phyloP scores from a whole-genome alignment of 352 stramenopile genomes.

The Pilasporangium apinafurcum region DNA sequence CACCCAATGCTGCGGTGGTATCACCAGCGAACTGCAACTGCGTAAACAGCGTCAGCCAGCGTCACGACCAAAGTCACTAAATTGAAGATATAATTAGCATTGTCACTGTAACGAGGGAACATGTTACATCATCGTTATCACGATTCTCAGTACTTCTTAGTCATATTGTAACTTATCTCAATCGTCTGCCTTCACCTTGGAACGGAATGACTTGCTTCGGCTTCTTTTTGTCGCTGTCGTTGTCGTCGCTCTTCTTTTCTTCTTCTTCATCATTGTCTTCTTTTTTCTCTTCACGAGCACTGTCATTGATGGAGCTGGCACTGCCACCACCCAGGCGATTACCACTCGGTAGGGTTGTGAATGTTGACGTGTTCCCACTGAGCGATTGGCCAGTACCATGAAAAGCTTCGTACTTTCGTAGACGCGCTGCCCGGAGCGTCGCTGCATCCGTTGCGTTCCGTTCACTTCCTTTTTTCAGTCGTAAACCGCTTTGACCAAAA shows the following conservation, averaged over 20 bases:
- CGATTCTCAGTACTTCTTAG: too few species aligned
- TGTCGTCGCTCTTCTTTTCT: constrained; percentile 23
- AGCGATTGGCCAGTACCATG: constrained; percentile 75
- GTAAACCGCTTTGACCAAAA: constrained; percentile 46
- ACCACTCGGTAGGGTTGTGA: constrained; percentile 3
- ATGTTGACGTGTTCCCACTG: constrained; percentile 39
- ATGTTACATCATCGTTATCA: too few species aligned
- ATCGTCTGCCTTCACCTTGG: constrained; percentile 53
- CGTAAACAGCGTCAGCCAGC: too few species aligned
- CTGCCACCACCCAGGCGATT: constrained; percentile 17
- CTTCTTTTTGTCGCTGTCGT: constrained; percentile 17
- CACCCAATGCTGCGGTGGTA: too few species aligned
- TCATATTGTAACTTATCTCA: constrained; percentile 53
- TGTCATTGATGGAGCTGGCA: constrained; percentile 5
- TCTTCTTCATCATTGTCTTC: constrained; percentile 25
- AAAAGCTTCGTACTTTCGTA: constrained; percentile 81
- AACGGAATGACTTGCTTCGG: constrained; percentile 40
- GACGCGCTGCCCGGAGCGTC: constrained; percentile 58
- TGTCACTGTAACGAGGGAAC: too few species aligned
- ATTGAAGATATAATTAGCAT: too few species aligned
- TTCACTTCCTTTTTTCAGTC: constrained; percentile 65
- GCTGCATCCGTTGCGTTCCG: constrained; percentile 48
- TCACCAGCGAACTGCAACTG: too few species aligned
- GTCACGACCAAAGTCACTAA: too few species aligned
- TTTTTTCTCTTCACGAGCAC: constrained; percentile 4